Conservation (phyloP, 495 filamentous ascomycete genomes). For the Neurospora intermedia region DNA sequence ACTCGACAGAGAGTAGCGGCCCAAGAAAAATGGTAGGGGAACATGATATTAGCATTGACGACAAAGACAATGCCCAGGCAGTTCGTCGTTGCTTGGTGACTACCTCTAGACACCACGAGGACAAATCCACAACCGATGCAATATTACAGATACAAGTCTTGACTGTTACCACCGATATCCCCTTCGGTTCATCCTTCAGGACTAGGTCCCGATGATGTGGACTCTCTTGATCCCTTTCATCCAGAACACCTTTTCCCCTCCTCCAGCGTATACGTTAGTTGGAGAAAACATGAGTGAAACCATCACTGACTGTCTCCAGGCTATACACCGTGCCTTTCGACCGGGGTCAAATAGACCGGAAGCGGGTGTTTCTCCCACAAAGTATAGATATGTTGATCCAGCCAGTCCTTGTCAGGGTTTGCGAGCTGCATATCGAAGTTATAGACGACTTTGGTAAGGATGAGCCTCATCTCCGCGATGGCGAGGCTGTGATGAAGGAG, state of each 20-base stretch:
- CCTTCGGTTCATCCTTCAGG: neutral
- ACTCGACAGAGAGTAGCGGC: too few relatives aligned
- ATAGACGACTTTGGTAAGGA: constrained; percentile 37
- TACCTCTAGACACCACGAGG: neutral
- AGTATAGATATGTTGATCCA: neutral
- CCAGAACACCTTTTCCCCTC: neutral
- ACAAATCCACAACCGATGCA: neutral
- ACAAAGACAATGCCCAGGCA: neutral
- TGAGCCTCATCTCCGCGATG: constrained; percentile 33
- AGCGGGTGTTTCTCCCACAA: neutral
- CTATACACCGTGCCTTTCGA: neutral
- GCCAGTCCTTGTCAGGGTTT: constrained; percentile 24
- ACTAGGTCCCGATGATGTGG: neutral
- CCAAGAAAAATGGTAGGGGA: too few relatives aligned
- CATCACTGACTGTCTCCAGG: neutral
- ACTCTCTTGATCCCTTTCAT: neutral
- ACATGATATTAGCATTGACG: neutral
- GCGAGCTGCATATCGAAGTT: constrained; percentile 37
- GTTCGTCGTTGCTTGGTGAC: neutral
- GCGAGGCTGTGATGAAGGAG: neutral
- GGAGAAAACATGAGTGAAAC: neutral
- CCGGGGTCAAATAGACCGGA: neutral
- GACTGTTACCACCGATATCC: neutral
- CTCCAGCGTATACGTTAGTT: neutral
- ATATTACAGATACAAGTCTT: neutral